Conservation (phyloP, 495 filamentous ascomycete species). For the Penicillium canescens region DNA sequence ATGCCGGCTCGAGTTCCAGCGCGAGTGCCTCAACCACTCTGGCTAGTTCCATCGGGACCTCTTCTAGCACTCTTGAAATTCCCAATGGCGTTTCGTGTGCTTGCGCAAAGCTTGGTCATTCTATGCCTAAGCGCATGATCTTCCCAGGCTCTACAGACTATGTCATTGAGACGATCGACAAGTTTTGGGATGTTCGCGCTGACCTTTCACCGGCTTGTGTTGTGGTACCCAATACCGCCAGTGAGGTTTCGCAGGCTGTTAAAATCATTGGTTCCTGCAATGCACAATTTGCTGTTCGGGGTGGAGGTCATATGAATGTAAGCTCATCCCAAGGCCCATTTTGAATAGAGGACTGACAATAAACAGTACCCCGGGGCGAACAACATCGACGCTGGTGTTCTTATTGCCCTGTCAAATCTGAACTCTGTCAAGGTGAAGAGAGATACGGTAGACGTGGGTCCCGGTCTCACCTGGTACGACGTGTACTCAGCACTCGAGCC, state of each 20-base stretch:
- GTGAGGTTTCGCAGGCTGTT: slow-evolving; percentile 28
- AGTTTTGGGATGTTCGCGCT: slow-evolving; percentile 28
- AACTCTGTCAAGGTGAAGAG: slow-evolving; percentile 15
- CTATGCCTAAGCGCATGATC: slow-evolving; percentile 6
- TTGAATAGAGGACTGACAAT: not conserved
- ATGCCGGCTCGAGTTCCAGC: not conserved
- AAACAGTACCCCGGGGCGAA: slow-evolving; percentile 30
- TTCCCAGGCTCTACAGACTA: slow-evolving; percentile 17
- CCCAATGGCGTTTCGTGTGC: slow-evolving; percentile 20
- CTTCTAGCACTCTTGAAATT: slow-evolving; percentile 1
- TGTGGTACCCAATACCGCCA: slow-evolving; percentile 24
- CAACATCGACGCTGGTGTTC: slow-evolving; percentile 30
- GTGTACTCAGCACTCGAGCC: slow-evolving; percentile 39
- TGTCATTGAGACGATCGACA: slow-evolving; percentile 10
- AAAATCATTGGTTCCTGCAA: slow-evolving; percentile 15
- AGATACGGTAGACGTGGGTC: slow-evolving; percentile 29
- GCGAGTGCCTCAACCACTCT: not conserved
- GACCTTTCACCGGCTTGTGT: slow-evolving; percentile 35
- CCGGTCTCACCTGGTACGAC: slow-evolving; percentile 42
- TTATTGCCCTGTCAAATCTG: slow-evolving; percentile 20
- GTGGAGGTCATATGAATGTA: slow-evolving; percentile 38
- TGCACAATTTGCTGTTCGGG: slow-evolving; percentile 38
- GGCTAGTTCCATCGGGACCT: not conserved
- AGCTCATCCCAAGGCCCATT: not conserved
- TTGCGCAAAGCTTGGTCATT: slow-evolving; percentile 17